These are phyloP conservation scores for Cyclotella baltica DNA, from an alignment of 108 stramenopile genomes.

Conservation along the genomic window DNA sequence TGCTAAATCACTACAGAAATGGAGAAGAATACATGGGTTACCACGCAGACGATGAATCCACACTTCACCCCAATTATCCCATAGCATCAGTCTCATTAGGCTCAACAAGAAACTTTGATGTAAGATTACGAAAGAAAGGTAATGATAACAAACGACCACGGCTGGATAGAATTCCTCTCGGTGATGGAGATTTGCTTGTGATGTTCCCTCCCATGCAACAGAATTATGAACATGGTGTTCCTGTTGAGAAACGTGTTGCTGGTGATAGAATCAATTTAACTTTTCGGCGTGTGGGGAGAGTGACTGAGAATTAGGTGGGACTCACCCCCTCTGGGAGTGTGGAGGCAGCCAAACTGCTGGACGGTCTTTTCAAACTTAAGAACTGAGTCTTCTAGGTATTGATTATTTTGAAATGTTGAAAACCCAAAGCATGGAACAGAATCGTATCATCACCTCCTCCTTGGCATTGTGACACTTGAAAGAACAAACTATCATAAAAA, in stretches of 20 bases:
- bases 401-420: no score
- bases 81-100: conserved; percentile 48
- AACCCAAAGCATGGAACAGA: no score
- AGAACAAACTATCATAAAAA: no score
- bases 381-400: no score
- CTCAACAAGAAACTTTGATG: conserved; percentile 43
- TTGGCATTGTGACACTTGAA: no score
- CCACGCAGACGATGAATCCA: conserved; percentile 43
- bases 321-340: background rate
- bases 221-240: conserved; percentile 42
- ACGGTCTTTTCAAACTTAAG: background rate
- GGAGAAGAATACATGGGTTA: conserved; percentile 51
- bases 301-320: background rate
- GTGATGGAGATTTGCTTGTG: conserved; percentile 42
- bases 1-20: conserved; percentile 46
- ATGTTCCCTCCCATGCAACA: conserved; percentile 54
- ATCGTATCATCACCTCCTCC: no score
- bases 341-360: background rate
- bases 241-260: conserved; percentile 38
- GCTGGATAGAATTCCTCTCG: conserved; percentile 35
- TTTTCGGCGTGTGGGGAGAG: conserved; percentile 25
- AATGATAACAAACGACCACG: conserved; percentile 17
- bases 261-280: conserved; percentile 52
- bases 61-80: conserved; percentile 25
- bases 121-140: conserved; percentile 31